Evolutionary conservation across 2,329 filamentous ascomycete species (phyloP).

Genomic region (Alternaria sp.): DNA sequence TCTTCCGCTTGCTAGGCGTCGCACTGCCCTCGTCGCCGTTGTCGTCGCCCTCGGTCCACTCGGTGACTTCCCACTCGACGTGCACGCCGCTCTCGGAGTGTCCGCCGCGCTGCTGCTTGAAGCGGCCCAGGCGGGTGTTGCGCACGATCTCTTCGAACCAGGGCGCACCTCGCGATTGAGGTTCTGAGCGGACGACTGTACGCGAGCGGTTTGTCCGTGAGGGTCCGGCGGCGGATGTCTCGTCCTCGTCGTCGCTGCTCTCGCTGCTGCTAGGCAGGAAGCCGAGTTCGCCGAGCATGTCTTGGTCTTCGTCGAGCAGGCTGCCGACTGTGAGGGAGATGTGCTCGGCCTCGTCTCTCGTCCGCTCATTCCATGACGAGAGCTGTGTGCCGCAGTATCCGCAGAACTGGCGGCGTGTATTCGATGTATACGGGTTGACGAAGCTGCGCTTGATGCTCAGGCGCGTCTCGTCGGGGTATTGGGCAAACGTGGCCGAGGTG

Average conservation of each 20-base stretch:
- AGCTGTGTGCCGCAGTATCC: constrained; percentile 89
- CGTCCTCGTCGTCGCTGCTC: constrained; percentile 34
- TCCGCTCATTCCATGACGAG: constrained; percentile 80
- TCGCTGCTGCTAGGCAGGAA: constrained; percentile 61
- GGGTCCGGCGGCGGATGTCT: constrained; percentile 25
- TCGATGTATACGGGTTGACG: constrained; percentile 51
- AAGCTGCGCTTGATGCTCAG: constrained; percentile 54
- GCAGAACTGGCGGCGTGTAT: constrained; percentile 79
- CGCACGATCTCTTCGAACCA: constrained; percentile 87
- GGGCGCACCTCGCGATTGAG: constrained; percentile 65
- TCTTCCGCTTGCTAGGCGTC: constrained; percentile 44
- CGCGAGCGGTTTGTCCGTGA: constrained; percentile 17
- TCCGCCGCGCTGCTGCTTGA: constrained; percentile 67
- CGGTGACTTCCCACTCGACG: constrained; percentile 84
- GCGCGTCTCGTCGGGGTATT: constrained; percentile 74
- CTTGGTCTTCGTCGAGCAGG: constrained; percentile 72
- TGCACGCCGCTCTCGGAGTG: constrained; percentile 69
- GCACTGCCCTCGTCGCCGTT: constrained; percentile 42
- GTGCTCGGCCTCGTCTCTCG: constrained; percentile 72
- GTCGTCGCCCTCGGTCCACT: constrained; percentile 60
- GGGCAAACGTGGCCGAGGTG: constrained; percentile 74
- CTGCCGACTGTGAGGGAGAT: constrained; percentile 85
- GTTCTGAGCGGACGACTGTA: constrained; percentile 23
- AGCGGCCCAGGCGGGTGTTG: constrained; percentile 73
- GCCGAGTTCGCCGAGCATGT: constrained; percentile 74